Evolutionary conservation across 805 yeast species (phyloP).

Genomic region (Metschnikowia kunwiensis): DNA sequence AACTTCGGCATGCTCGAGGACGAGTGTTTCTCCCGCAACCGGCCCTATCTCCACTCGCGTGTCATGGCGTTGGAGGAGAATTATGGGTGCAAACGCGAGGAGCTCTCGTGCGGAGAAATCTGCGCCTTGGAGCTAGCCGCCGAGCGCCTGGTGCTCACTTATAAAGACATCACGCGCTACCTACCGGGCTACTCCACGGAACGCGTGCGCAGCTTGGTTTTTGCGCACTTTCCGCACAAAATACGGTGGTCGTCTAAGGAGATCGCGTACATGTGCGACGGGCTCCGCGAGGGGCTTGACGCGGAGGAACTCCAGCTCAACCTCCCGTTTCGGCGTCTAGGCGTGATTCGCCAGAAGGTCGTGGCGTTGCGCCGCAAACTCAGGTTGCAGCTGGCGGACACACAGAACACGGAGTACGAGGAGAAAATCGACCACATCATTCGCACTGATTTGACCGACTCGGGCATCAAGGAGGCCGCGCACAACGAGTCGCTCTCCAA

Average conservation of each 20-base stretch:
- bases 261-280: conserved; percentile 8
- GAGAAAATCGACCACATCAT: conserved; percentile 14
- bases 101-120: conserved; percentile 11
- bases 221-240: conserved; percentile 13
- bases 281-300: conserved; percentile 6
- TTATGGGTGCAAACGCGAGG: conserved; percentile 13
- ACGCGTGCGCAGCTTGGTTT: conserved; percentile 7
- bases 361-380: conserved; percentile 5
- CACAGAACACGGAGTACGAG: conserved; percentile 10
- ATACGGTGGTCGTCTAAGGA: conserved; percentile 15
- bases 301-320: conserved; percentile 4
- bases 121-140: conserved; percentile 16
- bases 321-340: conserved; percentile 13
- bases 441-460: conserved; percentile 19
- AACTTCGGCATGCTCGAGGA: conserved; percentile 13
- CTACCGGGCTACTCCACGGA: conserved; percentile 13
- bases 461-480: conserved; percentile 18
- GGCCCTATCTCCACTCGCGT: conserved; percentile 8
- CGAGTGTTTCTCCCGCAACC: conserved; percentile 16
- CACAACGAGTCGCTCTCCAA: conserved; percentile 8
- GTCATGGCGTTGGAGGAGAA: conserved; percentile 12
- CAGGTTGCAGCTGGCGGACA: conserved; percentile 1
- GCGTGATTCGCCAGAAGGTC: conserved; percentile 11
- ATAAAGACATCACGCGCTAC: conserved; percentile 4
- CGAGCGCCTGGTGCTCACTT: conserved; percentile 8